Base-by-base conservation (phyloP, 495 filamentous ascomycete genomes). In the Platismatia glauca region DNA sequence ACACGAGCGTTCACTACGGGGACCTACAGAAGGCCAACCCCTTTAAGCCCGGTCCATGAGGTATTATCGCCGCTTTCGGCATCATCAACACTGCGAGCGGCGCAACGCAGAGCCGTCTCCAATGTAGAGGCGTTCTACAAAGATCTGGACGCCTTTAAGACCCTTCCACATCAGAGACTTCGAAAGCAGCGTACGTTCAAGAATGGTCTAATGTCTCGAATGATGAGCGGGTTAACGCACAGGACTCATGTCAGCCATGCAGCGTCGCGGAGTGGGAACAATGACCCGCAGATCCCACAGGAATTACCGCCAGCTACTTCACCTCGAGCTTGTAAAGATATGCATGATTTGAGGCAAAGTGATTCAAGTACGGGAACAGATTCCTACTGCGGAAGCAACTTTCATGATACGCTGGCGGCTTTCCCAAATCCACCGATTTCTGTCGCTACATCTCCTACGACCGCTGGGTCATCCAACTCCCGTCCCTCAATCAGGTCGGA, bases 391-490 rank as follows among this genome's bases (percentile, higher is more conserved):
- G 60, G 48, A 11, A 59, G 39, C 34, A 60, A 66, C n/a, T 37
- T 66, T 29, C 44, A 63, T 20, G 41, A 39, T 60, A 39, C 63
- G 20, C 57, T 66, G 9, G 55, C 60, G 9, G 63, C 55, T 55
- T 70, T 68, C 20, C 68, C 66, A 5, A 52, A 57, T 12, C 63
- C 68, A 6, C 68, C 68, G 34, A 60, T 12, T 2, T 62, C 64
- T 46, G 52, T 22, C 9, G 8, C 57, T 15, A 60, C 62, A 3
- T 56, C 52, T 6, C 56, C 62, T 7, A 59, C 53, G 22, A 65
- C 58, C 35, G 37, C 52, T 22, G 29, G 34, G 59, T 59, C 62
- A 61, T 35, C 56, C 53, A 22, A 39, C 34, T 44, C 57, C 33
- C 46, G 55, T 44, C 12, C 48, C 20, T 16, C 29, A 27, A 35